phyloP scores from a whole-genome alignment of 345 rosid species.

The Arabidopsis suecica region DNA sequence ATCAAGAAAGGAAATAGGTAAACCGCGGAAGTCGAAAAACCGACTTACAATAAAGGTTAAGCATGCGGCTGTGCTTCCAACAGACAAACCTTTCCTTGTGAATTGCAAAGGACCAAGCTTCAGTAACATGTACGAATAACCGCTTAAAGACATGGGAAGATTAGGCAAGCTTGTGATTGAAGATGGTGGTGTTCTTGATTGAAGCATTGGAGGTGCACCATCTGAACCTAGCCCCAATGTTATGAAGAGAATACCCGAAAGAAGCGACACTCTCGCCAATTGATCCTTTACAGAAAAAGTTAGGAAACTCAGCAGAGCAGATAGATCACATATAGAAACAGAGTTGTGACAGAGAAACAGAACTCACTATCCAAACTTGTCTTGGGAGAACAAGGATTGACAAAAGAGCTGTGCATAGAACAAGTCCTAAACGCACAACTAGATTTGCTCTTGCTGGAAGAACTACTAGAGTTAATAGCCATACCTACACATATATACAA shows the following conservation, averaged over 20 bases:
- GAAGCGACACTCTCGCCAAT: conserved; percentile 87
- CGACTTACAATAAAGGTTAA: conserved; percentile 81
- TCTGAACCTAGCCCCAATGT: conserved; percentile 89
- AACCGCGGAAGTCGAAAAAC: conserved; percentile 10
- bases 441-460: conserved; percentile 87
- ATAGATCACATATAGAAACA: background rate
- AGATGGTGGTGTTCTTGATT: conserved; percentile 85
- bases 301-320: conserved; percentile 23
- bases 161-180: conserved; percentile 67
- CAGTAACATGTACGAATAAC: conserved; percentile 79
- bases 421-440: conserved; percentile 79
- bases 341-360: background rate
- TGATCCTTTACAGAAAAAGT: conserved; percentile 66
- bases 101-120: conserved; percentile 87
- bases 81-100: conserved; percentile 91
- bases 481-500: conserved; percentile 62
- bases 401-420: conserved; percentile 62
- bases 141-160: conserved; percentile 71
- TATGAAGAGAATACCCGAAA: conserved; percentile 80
- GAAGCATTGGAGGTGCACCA: conserved; percentile 80
- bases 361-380: conserved; percentile 72
- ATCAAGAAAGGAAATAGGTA: background rate
- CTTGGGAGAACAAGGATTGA: conserved; percentile 78
- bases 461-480: conserved; percentile 89
- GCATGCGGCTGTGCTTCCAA: conserved; percentile 96